Evolutionary conservation across 805 yeast species (phyloP), one percentile per base, ranked within the genome.

Genomic region (Lipomyces spencermartinsiae): DNA sequence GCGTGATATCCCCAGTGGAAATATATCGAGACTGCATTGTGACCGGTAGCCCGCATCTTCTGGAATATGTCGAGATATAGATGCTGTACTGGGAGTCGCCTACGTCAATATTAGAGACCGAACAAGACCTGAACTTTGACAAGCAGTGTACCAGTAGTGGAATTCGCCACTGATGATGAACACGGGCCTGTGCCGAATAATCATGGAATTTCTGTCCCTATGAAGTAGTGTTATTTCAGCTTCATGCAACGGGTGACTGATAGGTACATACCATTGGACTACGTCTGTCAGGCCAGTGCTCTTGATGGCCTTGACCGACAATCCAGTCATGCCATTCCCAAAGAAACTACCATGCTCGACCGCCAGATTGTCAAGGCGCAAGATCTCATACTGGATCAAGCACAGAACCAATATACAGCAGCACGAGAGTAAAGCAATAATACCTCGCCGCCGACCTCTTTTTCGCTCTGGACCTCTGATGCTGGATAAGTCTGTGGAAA

Each of bases 1-100:
- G 61, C 56, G 53, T 67, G 70, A 34, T 63, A 67, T 58, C 64
- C 70, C 70, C 70, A 67, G 64, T 67, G 62, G 51, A 67, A 67
- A 19, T 35, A 57, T 19, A 67, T 46, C 8, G 70, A 59, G 19
- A 67, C 70, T 10, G 70, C 57, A n/a, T 67, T 67, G 22, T 34
- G 53, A 3, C 70, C 70, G 14, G 67, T 59, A 2, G 70, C 70
- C n/a, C 70, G 64, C 67, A 67, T 63, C 46, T 67, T 67, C 33
- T 67, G 70, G 46, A 67, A 67, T 7, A 67, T 43, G 58, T 67
- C 70, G 43, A 63, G 59, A 34, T 57, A 55, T 39, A 63, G 39
- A 59, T 64, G 62, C 39, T 63, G 70, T 4, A 65, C 68, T 10
- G 70, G 70, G 25, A 63, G 59, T 2, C 70, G 66, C 60, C 60